Base-by-base conservation (phyloP, 208 protist species). In the Leishmania turanica region DNA sequence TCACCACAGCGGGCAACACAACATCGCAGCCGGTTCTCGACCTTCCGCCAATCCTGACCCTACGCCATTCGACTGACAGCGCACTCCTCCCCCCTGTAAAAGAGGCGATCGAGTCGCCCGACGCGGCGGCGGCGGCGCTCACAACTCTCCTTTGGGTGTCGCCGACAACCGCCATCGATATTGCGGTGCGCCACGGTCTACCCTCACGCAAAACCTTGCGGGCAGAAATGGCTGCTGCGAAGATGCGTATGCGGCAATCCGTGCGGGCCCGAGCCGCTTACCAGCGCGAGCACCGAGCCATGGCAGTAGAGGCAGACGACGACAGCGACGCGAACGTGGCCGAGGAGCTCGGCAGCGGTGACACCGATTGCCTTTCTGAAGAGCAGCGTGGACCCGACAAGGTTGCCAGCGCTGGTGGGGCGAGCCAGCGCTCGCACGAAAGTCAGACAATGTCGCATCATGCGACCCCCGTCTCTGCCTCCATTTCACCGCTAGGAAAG, bases 241-340 rank as follows among this genome's bases (percentile, higher is more conserved):
- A 82, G 75, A n/a, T 45, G 34, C 70, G 69, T 21, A 87, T 93
- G 84, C 83, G 86, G 31, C 80, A 83, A 53, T 87, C 90, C 11
- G 73, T 93, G 68, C 78, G 84, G 49, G 83, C 90, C 65, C 89
- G 91, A 7, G 89, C 94, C 45, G 27, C 77, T 11, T 40, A 79
- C 54, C 77, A 82, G 54, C 82, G 82, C 1, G 21, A 76, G 74
- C 74, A 80, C 2, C 73, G 72, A 24, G 54, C 89, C 24, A 72
- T 76, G 0, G 66, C 78, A 5, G 62, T 58, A 27, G 40, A 24
- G 40, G 75, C 19, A 42, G 31, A 17, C 54, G 70, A 72, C 58
- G 49, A 65, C 66, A 54, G n/a, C 34, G 47, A 1, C 4, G 49
- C 37, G 47, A 21, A 54, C 68, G 49, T 69, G 40, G 56, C 51